Evolutionary conservation across 78 protist genomes (phyloP), one percentile per base, ranked within the genome.

Genomic region (Speleostelium caveatum): DNA sequence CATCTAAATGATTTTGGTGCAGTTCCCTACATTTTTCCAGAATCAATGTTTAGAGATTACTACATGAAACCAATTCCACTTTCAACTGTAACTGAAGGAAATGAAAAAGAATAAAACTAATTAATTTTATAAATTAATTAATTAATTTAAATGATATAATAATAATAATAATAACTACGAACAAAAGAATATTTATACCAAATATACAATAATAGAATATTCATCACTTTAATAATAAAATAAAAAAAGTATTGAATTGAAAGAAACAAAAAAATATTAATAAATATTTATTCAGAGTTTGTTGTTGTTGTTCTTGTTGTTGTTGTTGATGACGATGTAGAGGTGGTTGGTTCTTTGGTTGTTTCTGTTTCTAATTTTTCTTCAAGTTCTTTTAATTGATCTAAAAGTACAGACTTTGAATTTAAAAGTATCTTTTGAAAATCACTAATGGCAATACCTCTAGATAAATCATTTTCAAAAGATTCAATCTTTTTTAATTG

Each of bases 41-140:
- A 67, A 59, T 83, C 91, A 60, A 83, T 83, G 91, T 83, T 83
- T 51, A 69, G 79, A 65, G 74, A 67, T 36, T 21, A 65, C 42
- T 72, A 72, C 51, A 67, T 41, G 56, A 28, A 73, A 71, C 79
- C 91, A 35, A 69, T 83, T 19, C 91, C 91, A 45, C 51, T 69
- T 26, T n/a, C 61, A 51, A 53, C 28, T 28, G 78, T 72, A 41
- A 36, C 24, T 33, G 66, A 72, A 72, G 78, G 78, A 17, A 72
- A 72, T 72, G 6, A 30, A n/a, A 42, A 72, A 51, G 51, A 72
- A 30, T 72, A 72, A 72, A 33, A 6, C 53, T 45, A n/a, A n/a
- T n/a, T n/a, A n/a, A n/a, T n/a, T n/a, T n/a, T n/a, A n/a, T n/a
- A n/a, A n/a, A n/a, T n/a, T n/a, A n/a, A n/a, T n/a, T n/a, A n/a